Conservation (phyloP, 2,329 filamentous ascomycete species). For the Aspergillus transmontanensis region DNA sequence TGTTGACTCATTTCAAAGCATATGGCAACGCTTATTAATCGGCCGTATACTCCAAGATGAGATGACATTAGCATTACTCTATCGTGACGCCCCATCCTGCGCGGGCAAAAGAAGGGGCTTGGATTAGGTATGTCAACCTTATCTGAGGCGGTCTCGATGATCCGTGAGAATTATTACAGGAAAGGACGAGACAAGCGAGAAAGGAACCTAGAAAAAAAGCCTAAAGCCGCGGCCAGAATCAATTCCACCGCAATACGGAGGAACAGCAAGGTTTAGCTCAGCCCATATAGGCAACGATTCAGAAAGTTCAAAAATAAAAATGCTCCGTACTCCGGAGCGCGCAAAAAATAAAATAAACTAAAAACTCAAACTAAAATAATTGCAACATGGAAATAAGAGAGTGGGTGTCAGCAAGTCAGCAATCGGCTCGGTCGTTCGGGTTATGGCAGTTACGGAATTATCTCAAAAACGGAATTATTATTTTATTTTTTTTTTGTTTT, state of each 20-base stretch:
- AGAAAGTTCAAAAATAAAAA: not conserved
- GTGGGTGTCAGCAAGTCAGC: not conserved
- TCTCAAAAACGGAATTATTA: not conserved
- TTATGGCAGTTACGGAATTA: conserved; percentile 14
- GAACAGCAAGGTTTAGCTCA: not conserved
- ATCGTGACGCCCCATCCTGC: not conserved
- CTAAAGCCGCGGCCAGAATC: not conserved
- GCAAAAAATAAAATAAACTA: not conserved
- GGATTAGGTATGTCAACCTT: not conserved
- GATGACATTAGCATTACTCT: not conserved
- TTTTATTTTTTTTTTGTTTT: too few species aligned
- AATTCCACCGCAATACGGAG: conserved; percentile 16
- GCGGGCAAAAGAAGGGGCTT: not conserved
- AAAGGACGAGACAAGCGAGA: not conserved
- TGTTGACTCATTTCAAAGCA: not conserved
- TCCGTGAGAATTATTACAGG: not conserved
- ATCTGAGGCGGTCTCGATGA: not conserved
- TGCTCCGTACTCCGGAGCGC: not conserved
- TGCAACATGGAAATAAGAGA: not conserved
- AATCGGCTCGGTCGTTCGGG: conserved; percentile 26
- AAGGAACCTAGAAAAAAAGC: not conserved
- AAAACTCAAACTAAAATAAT: not conserved
- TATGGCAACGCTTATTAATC: not conserved
- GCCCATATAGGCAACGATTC: conserved; percentile 3
- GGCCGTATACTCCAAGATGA: not conserved